Percentiles rank a stretch among this genome's conserved stretches.
Evolutionary conservation across 2,329 filamentous ascomycete species (phyloP).

Genomic region (Apiospora koreana): DNA sequence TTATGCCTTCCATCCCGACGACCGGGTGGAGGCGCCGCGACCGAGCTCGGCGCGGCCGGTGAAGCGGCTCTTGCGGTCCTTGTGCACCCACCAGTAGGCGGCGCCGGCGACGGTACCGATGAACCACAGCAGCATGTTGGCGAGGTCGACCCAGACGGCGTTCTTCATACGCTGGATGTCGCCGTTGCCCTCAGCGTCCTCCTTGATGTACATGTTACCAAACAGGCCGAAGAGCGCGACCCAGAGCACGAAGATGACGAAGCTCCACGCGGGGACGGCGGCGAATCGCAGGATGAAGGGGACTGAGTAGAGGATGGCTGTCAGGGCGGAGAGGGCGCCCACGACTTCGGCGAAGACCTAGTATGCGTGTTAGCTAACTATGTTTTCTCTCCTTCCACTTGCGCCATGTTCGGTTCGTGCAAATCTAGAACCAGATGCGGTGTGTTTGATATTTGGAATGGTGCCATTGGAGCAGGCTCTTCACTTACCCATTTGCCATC

Average conservation of each 20-base stretch:
- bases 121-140: slow-evolving; percentile 76
- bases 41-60: slow-evolving; percentile 58
- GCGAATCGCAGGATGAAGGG: slow-evolving; percentile 59
- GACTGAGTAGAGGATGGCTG: slow-evolving; percentile 65
- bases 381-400: not conserved
- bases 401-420: not conserved
- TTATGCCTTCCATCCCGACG: slow-evolving; percentile 22
- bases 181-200: slow-evolving; percentile 62
- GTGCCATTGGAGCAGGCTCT: not conserved
- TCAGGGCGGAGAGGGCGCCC: slow-evolving; percentile 65
- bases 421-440: not conserved
- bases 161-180: slow-evolving; percentile 78
- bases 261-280: slow-evolving; percentile 67
- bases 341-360: slow-evolving; percentile 73
- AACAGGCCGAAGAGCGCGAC: slow-evolving; percentile 83
- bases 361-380: not conserved
- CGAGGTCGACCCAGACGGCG: slow-evolving; percentile 81
- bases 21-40: slow-evolving; percentile 23
- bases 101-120: slow-evolving; percentile 57
- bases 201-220: slow-evolving; percentile 75
- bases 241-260: slow-evolving; percentile 75
- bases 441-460: not conserved
- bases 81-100: slow-evolving; percentile 60
- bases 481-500: slow-evolving; percentile 70
- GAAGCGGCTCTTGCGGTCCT: slow-evolving; percentile 54